Conservation (phyloP, 163 green algal species). For the Botryococcus braunii region DNA sequence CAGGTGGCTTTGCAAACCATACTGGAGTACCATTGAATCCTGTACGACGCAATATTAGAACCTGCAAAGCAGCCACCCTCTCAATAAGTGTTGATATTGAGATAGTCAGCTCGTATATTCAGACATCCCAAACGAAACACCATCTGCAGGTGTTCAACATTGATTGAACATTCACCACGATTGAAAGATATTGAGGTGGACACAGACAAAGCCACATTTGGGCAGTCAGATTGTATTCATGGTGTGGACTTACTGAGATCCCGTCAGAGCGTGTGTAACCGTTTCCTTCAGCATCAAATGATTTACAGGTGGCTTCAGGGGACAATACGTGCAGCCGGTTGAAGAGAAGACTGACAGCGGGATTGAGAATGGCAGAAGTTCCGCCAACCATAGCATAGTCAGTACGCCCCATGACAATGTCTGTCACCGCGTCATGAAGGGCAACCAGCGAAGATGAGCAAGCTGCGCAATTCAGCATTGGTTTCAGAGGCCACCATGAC, state of each 20-base stretch:
- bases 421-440: slow-evolving; percentile 8
- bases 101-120: too few species aligned
- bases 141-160: too few species aligned
- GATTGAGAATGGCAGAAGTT: neutral
- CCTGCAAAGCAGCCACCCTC: too few species aligned
- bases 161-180: too few species aligned
- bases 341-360: slow-evolving; percentile 3
- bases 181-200: too few species aligned
- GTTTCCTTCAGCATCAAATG: slow-evolving; percentile 9
- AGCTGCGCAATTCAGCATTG: too few species aligned
- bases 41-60: slow-evolving; percentile 5
- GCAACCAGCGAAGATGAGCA: slow-evolving; percentile 8
- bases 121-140: too few species aligned
- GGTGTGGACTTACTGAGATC: too few species aligned
- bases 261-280: slow-evolving; percentile 4
- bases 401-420: slow-evolving; percentile 3
- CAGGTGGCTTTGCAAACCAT: neutral
- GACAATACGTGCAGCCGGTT: slow-evolving; percentile 12
- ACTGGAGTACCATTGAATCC: neutral
- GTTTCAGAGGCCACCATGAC: too few species aligned
- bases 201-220: too few species aligned
- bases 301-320: slow-evolving; percentile 9
- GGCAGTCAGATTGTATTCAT: too few species aligned
- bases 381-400: slow-evolving; percentile 11
- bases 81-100: too few species aligned